A percentile compares a stretch with the other conserved stretches of the same genome.
Conservation (phyloP, 148 eudicot genomes). For the Cornus florida region DNA sequence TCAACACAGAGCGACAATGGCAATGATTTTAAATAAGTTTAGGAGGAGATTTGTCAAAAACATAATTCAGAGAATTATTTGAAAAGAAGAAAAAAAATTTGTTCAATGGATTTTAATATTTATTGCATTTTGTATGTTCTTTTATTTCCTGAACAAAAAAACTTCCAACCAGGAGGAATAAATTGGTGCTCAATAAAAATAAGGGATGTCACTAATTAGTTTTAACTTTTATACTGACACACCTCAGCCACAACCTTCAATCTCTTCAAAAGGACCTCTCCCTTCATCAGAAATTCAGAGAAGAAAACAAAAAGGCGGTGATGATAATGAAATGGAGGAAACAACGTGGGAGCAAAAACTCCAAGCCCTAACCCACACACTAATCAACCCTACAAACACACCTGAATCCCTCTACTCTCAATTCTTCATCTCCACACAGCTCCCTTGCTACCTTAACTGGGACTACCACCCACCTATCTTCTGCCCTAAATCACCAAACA, state of each 20-base stretch:
- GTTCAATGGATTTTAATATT: no score
- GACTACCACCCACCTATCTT: constrained; percentile 81
- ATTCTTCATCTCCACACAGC: constrained; percentile 60
- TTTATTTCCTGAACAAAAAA: no score
- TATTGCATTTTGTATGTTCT: no score
- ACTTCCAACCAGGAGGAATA: no score
- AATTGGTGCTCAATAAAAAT: no score
- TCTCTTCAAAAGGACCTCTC: not conserved
- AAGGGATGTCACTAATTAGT: no score
- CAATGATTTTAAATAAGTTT: no score
- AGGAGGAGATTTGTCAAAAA: no score
- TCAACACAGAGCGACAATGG: no score
- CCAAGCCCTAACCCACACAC: constrained; percentile 70
- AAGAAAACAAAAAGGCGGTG: not conserved
- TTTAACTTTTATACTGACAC: no score
- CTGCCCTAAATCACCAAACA: constrained; percentile 22
- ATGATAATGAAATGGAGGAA: constrained; percentile 45
- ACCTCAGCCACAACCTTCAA: constrained; percentile 3
- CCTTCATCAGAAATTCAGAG: not conserved
- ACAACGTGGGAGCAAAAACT: constrained; percentile 73
- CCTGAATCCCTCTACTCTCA: constrained; percentile 87
- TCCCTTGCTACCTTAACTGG: constrained; percentile 85
- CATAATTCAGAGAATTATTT: no score
- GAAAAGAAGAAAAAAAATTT: no score
- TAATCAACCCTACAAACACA: constrained; percentile 65